These are phyloP conservation scores for Pichia occidentalis DNA, from an alignment of 805 yeast species.

Conservation along the genomic window DNA sequence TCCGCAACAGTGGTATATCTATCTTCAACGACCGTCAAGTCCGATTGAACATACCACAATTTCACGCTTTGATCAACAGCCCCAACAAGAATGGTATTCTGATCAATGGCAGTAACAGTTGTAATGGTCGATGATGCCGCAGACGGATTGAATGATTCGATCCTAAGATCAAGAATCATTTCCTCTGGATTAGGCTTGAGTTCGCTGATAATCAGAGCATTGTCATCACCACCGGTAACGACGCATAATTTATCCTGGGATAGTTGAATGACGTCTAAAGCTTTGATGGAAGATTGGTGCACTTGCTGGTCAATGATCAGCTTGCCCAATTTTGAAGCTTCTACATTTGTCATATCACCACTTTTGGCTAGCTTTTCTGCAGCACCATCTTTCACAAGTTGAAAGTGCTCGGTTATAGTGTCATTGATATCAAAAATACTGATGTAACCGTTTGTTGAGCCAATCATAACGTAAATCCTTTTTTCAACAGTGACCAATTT, in stretches of 20 bases:
- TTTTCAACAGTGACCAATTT: constrained; percentile 34
- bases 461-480: constrained; percentile 38
- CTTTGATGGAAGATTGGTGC: constrained; percentile 84
- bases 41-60: constrained; percentile 47
- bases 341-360: neutral
- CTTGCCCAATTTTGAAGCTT: constrained; percentile 11
- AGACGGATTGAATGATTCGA: constrained; percentile 32
- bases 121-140: constrained; percentile 92
- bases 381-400: too few relatives aligned
- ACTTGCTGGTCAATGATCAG: constrained; percentile 40
- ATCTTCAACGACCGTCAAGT: constrained; percentile 31
- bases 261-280: constrained; percentile 33
- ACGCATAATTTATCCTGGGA: constrained; percentile 25
- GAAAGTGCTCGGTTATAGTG: constrained; percentile 12
- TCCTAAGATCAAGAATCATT: constrained; percentile 24
- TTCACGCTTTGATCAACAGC: constrained; percentile 81
- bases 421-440: constrained; percentile 50
- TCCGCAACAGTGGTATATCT: constrained; percentile 82
- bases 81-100: constrained; percentile 42
- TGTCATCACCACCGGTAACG: constrained; percentile 91
- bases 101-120: constrained; percentile 38
- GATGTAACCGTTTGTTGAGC: constrained; percentile 82
- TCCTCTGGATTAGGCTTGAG: constrained; percentile 22
- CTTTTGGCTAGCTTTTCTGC: neutral
- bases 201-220: constrained; percentile 47